Conservation (phyloP, 2,329 filamentous ascomycete genomes). For the Colletotrichum noveboracense region DNA sequence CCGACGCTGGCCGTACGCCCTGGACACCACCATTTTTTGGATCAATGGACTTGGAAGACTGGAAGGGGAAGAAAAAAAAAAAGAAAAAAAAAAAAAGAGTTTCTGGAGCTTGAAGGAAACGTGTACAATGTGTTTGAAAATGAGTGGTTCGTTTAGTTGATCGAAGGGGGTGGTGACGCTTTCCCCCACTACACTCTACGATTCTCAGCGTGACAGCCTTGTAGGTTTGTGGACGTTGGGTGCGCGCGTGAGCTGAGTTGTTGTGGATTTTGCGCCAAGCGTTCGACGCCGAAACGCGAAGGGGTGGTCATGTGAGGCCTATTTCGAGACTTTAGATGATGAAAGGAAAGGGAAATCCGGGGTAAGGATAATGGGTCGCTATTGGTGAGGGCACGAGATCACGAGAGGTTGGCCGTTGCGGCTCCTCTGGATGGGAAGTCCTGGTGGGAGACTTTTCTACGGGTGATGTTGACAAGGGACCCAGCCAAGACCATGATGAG, state of each 20-base stretch:
- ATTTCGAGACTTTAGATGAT: neutral
- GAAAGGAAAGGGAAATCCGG: neutral
- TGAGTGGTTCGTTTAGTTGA: neutral
- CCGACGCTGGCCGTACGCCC: neutral
- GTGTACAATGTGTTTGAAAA: constrained; percentile 1
- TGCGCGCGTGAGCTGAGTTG: neutral
- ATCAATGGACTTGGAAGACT: neutral
- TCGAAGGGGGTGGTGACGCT: neutral
- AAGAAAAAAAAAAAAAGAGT: neutral
- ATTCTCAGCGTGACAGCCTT: neutral
- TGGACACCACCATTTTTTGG: neutral
- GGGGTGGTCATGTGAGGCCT: constrained; percentile 2
- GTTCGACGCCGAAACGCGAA: constrained; percentile 10
- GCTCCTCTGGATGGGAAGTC: neutral
- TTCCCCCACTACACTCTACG: neutral
- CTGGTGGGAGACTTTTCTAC: neutral
- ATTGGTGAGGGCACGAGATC: neutral
- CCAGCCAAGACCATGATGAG: neutral
- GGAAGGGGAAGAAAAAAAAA: neutral
- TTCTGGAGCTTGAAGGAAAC: neutral
- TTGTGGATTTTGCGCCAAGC: neutral
- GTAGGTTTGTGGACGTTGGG: neutral
- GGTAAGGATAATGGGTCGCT: neutral
- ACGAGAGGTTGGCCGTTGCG: neutral
- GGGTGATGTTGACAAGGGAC: neutral